Percentiles rank a stretch among this genome's conserved stretches.
These are phyloP conservation scores for Malus orientalis DNA, from an alignment of 306 rosid species.

Conservation along the genomic window DNA sequence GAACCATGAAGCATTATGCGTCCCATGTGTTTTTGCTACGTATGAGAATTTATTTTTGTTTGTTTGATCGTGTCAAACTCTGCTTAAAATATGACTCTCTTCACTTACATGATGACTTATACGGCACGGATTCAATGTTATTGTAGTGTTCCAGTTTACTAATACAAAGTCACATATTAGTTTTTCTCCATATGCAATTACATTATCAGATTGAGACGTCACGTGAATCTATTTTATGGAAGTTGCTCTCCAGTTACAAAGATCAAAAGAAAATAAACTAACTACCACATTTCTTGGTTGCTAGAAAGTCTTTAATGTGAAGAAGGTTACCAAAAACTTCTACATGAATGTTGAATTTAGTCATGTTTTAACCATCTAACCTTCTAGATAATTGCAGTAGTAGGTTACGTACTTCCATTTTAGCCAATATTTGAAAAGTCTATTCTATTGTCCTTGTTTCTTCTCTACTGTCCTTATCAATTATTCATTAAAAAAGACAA, in stretches of 20 bases:
- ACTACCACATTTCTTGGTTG: background rate
- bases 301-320: background rate
- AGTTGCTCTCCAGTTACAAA: background rate
- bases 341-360: background rate
- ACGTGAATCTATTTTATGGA: background rate
- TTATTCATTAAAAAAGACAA: background rate
- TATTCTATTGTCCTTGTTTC: background rate
- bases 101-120: background rate
- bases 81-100: background rate
- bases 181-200: no score
- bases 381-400: background rate
- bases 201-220: background rate
- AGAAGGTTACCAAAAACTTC: background rate
- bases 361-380: background rate
- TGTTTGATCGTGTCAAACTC: background rate
- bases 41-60: background rate
- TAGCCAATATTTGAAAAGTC: background rate
- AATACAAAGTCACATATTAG: no score
- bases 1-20: background rate
- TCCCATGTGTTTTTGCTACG: background rate
- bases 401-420: background rate
- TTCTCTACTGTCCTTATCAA: background rate
- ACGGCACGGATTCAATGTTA: no score
- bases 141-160: no score
- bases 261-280: background rate